Evolutionary conservation across 345 rosid genomes (phyloP).

Genomic region (Dimocarpus longan): DNA sequence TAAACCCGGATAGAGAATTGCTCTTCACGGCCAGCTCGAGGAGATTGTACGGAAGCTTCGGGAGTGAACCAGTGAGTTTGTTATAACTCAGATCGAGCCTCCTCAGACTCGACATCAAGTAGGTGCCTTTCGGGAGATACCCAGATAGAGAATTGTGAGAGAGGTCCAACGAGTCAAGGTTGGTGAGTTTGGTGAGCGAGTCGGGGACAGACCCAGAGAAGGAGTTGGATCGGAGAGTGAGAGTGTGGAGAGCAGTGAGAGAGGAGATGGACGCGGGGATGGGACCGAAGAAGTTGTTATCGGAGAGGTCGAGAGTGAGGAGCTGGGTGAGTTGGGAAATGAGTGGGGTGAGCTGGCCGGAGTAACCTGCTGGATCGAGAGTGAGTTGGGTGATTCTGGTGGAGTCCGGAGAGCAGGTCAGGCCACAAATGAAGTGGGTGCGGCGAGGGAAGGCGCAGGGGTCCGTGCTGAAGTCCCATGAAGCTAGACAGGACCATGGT

Average conservation of each 20-base stretch:
- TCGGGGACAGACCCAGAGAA: slow-evolving; percentile 67
- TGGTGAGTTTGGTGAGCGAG: slow-evolving; percentile 44
- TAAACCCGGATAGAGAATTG: slow-evolving; percentile 65
- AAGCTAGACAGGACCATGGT: slow-evolving; percentile 62
- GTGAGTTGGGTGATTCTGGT: slow-evolving; percentile 65
- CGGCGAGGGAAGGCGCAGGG: slow-evolving; percentile 75
- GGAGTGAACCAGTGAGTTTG: slow-evolving; percentile 61
- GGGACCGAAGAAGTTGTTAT: slow-evolving; percentile 64
- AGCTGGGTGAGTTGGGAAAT: slow-evolving; percentile 65
- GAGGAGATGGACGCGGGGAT: slow-evolving; percentile 69
- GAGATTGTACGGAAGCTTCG: slow-evolving; percentile 59
- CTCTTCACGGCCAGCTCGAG: slow-evolving; percentile 66
- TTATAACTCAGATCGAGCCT: slow-evolving; percentile 84
- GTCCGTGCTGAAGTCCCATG: slow-evolving; percentile 70
- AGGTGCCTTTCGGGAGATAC: slow-evolving; percentile 47
- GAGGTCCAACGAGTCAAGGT: slow-evolving; percentile 57
- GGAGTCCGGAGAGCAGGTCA: slow-evolving; percentile 60
- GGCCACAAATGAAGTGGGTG: slow-evolving; percentile 65
- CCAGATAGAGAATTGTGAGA: slow-evolving; percentile 72
- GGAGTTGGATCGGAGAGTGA: slow-evolving; percentile 69
- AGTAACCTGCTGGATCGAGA: slow-evolving; percentile 80
- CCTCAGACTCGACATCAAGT: slow-evolving; percentile 40
- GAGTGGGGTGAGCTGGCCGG: slow-evolving; percentile 72
- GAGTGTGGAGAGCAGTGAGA: slow-evolving; percentile 48
- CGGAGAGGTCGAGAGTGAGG: slow-evolving; percentile 65